These are phyloP conservation scores for Pichia manshurica DNA, from an alignment of 805 yeast species.

Conservation along the genomic window DNA sequence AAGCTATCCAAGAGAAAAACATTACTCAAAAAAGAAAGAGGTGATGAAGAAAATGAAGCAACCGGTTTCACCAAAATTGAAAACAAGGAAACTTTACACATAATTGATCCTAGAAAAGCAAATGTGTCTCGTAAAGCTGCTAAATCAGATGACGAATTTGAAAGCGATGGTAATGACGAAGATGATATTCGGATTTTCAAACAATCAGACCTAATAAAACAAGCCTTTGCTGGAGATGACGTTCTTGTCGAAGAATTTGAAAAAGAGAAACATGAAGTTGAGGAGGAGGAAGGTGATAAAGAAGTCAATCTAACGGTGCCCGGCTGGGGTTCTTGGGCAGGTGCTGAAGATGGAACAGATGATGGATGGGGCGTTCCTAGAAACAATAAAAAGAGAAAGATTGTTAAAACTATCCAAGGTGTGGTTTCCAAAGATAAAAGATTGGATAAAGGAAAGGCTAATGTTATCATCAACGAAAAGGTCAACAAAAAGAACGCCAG, in stretches of 20 bases:
- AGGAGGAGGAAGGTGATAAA: constrained; percentile 71
- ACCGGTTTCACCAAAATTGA: constrained; percentile 40
- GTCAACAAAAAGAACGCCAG: constrained; percentile 78
- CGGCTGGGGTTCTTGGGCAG: constrained; percentile 99
- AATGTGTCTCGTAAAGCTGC: constrained; percentile 13
- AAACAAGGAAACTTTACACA: constrained; percentile 47
- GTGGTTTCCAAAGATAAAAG: constrained; percentile 66
- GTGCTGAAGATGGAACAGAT: constrained; percentile 37
- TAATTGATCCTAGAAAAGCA: constrained; percentile 39
- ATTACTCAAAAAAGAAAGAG: constrained; percentile 31
- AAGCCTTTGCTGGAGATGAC: constrained; percentile 97
- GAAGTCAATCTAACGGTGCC: constrained; percentile 83
- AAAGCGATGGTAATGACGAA: constrained; percentile 39
- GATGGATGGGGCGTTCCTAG: constrained; percentile 20
- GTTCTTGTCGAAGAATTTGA: constrained; percentile 70
- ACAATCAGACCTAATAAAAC: constrained; percentile 75
- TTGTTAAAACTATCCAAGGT: constrained; percentile 71
- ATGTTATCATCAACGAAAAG: constrained; percentile 86
- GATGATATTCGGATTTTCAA: constrained; percentile 52
- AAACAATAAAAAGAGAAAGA: constrained; percentile 51
- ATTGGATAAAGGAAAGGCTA: constrained; percentile 65
- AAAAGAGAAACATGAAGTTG: constrained; percentile 62
- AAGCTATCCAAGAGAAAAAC: constrained; percentile 19
- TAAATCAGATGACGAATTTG: constrained; percentile 30
- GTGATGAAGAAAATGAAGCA: constrained; percentile 22